phyloP scores from a whole-genome alignment of 139 green algal species.

The Chlorella sp. region DNA sequence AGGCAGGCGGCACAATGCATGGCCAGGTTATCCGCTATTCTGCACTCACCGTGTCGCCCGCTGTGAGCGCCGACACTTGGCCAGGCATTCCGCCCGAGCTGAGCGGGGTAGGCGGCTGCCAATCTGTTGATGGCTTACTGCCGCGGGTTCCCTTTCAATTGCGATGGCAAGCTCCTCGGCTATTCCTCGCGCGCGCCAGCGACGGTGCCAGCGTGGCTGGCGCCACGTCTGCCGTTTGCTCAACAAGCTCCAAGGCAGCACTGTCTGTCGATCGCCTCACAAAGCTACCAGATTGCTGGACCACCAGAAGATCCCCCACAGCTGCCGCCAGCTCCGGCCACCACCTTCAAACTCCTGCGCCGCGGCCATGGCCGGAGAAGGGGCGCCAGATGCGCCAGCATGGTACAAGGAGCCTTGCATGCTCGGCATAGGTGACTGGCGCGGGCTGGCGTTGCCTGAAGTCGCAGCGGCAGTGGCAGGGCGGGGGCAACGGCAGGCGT shows the following conservation, averaged over 20 bases:
- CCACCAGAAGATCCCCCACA: not conserved
- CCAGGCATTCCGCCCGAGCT: not conserved
- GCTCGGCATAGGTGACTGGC: constrained; percentile 66
- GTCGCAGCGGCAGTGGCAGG: no score
- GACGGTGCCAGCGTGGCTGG: not conserved
- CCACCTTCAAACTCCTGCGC: not conserved
- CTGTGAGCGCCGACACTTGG: constrained; percentile 24
- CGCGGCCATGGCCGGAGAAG: not conserved
- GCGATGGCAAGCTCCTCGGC: not conserved
- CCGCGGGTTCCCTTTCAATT: no score
- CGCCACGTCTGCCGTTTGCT: no score
- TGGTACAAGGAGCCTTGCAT: constrained; percentile 71
- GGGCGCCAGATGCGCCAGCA: not conserved
- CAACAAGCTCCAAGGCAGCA: not conserved
- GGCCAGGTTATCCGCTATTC: not conserved
- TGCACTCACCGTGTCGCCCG: constrained; percentile 26
- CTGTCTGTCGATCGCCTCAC: not conserved
- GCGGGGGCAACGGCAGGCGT: not conserved
- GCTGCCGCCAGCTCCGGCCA: not conserved
- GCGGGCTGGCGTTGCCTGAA: not conserved
- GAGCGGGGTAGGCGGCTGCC: not conserved
- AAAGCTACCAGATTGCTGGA: not conserved
- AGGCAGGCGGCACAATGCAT: not conserved
- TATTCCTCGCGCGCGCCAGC: not conserved
- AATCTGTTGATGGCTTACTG: not conserved